Evolutionary conservation across 2,329 filamentous ascomycete genomes (phyloP), one percentile per base, ranked within the genome.

Genomic region (Paramyrothecium sp.): DNA sequence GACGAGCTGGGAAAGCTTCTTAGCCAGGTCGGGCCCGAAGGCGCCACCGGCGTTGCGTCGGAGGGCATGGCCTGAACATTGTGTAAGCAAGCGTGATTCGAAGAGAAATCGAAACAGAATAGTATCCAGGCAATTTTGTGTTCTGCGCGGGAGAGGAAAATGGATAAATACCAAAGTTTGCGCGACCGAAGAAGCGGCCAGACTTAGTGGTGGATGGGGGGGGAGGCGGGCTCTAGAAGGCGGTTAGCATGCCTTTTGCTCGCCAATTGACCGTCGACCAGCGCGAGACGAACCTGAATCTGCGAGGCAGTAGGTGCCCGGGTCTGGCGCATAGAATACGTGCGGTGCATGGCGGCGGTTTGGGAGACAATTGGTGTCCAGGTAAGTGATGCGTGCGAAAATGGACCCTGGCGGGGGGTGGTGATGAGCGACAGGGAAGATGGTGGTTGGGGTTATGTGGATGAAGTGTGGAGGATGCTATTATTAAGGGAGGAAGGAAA

Each of bases 291-390:
- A 70, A 86, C 83, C 74, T 86, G 83, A 50, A 87, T 79, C 71
- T 86, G 83, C 71, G 92, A 96, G 71, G 95, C 95, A 65, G 95
- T 99, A 52, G 95, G 95, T 77, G 92, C 92, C 84, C 95, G 89
- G 77, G 91, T 89, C 79, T 96, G 90, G 89, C 95, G 93, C 95
- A 97, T 96, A 69, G 92, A 97, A 77, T 98, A 99, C 65, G 95
- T 97, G 76, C 94, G 92, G 86, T 99, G 95, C 94, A 99, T 99
- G 57, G 61, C 78, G 77, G 58, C 54, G 61, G 61, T 60, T 59
- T 30, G 26, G 10, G 10, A 30, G 26, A 30, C 26, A 30, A 10
- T 30, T 30, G 26, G 26, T 30, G 26, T 5, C 26, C 5, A 30
- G 26, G 4, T 30, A 10, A 30, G 49, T 55, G 56, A 33, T 51